Evolutionary conservation across 345 rosid species (phyloP), one percentile per base, ranked within the genome.

Genomic region (Kandelia obovata): DNA sequence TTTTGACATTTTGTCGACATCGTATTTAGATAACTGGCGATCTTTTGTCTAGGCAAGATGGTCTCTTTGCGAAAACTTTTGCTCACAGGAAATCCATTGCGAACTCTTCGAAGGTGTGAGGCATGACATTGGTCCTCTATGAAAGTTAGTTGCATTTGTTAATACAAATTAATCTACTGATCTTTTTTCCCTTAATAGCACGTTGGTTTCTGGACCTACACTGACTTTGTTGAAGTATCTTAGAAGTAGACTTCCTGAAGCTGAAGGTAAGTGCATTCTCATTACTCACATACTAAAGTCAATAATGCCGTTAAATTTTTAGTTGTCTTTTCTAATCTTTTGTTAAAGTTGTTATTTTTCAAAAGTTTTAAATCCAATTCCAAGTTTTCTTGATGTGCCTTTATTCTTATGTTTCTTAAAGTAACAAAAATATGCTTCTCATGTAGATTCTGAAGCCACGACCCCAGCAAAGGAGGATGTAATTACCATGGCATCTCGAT

Each of bases 141-240:
- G 9, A 55, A 62, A 43, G 31, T 31, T 59, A 15, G 59, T 6
- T 53, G 61, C 58, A 73, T 68, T 46, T 23, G 31, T 66, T 55
- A 58, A 59, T 66, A 65, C 46, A 69, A 61, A 67, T 69, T 82
- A 39, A 37, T 55, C 61, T 37, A 16, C 61, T 7, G 34, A 58
- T 70, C 61, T 66, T 32, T 32, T 66, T 13, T 46, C 52, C 35
- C 34, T 43, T 52, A 25, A 73, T 87, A 91, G 98, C 81, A 75
- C 98, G 28, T 72, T 94, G 86, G 96, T 94, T 63, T 82, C 88
- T 71, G 98, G 98, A 69, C 96, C 98, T 46, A 88, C 98, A 47
- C 80, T 88, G 83, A 81, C 92, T 61, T 84, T 94, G 73, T 64
- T 94, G 85, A 88, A 78, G 86, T 84, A 79, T 77, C 96, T 94